phyloP scores from a whole-genome alignment of 192 early-diverging fungal species.

The Podochytrium sp. region DNA sequence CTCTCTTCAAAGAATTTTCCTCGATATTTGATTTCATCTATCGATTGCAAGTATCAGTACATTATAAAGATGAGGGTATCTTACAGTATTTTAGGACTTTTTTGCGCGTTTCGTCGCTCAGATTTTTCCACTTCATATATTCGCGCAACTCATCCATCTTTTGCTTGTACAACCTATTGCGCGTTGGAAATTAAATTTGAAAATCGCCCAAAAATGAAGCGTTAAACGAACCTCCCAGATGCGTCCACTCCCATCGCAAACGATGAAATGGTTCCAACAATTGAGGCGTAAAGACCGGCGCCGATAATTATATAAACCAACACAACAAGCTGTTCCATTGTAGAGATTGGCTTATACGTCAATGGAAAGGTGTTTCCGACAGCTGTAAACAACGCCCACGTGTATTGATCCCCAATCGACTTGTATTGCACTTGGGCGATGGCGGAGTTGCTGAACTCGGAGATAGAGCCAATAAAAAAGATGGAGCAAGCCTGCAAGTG shows the following conservation, averaged over 20 bases:
- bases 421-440: slow-evolving; percentile 12
- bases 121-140: slow-evolving; percentile 50
- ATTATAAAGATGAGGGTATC: no score
- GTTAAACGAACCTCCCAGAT: no score
- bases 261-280: slow-evolving; percentile 55
- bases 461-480: slow-evolving; percentile 34
- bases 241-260: slow-evolving; percentile 54
- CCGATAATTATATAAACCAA: slow-evolving; percentile 41
- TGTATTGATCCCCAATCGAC: slow-evolving; percentile 44
- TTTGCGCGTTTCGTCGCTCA: slow-evolving; percentile 13
- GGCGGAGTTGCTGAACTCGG: slow-evolving; percentile 20
- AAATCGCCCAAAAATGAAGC: no score
- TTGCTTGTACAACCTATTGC: slow-evolving; percentile 44
- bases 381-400: slow-evolving; percentile 32
- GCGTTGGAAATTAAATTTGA: no score
- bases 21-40: slow-evolving; percentile 33
- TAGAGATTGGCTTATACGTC: slow-evolving; percentile 29
- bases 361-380: slow-evolving; percentile 43
- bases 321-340: slow-evolving; percentile 39
- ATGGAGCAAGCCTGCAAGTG: slow-evolving; percentile 46
- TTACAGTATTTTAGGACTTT: slow-evolving; percentile 38
- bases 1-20: slow-evolving; percentile 40
- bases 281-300: slow-evolving; percentile 39
- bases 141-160: slow-evolving; percentile 56
- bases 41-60: no score